phyloP scores from a whole-genome alignment of 2,329 filamentous ascomycete species.

The Microdochium trichocladiopsis region DNA sequence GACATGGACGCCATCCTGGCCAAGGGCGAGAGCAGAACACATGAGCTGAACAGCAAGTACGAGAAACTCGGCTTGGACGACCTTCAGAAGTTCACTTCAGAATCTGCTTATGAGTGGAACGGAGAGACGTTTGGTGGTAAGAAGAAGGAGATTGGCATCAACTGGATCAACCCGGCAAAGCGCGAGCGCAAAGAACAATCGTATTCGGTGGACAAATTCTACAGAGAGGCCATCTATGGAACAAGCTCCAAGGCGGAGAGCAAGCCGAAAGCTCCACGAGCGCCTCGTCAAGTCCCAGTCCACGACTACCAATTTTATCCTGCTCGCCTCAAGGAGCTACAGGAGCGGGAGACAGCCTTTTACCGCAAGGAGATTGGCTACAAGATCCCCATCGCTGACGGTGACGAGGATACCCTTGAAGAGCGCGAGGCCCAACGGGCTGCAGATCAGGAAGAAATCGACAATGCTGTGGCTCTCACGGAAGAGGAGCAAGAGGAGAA shows the following conservation, averaged over 20 bases:
- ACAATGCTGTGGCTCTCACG: conserved; percentile 79
- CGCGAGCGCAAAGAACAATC: conserved; percentile 97
- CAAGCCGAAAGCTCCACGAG: conserved; percentile 91
- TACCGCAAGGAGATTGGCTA: conserved; percentile 96
- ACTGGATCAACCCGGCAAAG: conserved; percentile 97
- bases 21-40: conserved; percentile 82
- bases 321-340: conserved; percentile 72
- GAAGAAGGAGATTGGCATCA: conserved; percentile 88
- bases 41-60: conserved; percentile 85
- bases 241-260: conserved; percentile 72
- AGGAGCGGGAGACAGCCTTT: conserved; percentile 92
- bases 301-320: conserved; percentile 99
- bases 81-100: conserved; percentile 93
- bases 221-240: conserved; percentile 76
- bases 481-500: conserved; percentile 89
- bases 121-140: conserved; percentile 88
- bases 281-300: conserved; percentile 84
- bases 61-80: conserved; percentile 97
- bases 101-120: conserved; percentile 98
- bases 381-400: conserved; percentile 84
- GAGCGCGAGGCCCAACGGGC: conserved; percentile 84
- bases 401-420: conserved; percentile 77
- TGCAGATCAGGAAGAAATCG: conserved; percentile 85
- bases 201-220: conserved; percentile 99
- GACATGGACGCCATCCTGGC: conserved; percentile 86